phyloP scores from a whole-genome alignment of 2,329 filamentous ascomycete species.

The Monilinia aucupariae region DNA sequence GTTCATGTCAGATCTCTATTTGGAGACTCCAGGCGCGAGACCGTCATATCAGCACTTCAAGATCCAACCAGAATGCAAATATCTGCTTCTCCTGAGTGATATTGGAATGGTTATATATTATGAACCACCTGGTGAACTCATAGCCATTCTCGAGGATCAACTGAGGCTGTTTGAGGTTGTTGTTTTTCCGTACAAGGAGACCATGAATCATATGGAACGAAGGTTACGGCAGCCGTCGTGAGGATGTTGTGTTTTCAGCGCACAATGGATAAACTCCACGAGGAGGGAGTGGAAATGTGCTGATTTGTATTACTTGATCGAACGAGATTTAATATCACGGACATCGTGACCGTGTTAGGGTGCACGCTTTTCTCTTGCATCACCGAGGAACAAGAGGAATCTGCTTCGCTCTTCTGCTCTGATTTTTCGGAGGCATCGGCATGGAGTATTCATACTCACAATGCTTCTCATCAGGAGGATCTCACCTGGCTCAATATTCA shows the following conservation, averaged over 20 bases:
- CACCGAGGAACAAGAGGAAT: constrained; percentile 35
- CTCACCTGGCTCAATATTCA: constrained; percentile 39
- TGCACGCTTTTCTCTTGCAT: constrained; percentile 48
- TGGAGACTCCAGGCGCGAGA: constrained; percentile 20
- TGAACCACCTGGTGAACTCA: no score
- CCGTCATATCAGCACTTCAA: constrained; percentile 19
- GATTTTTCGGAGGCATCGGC: constrained; percentile 20
- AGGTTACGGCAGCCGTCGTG: neutral
- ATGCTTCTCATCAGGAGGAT: constrained; percentile 26
- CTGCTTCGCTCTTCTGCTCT: constrained; percentile 14
- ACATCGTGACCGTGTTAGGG: constrained; percentile 39
- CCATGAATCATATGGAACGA: constrained; percentile 11
- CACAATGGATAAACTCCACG: neutral
- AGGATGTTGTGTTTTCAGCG: neutral
- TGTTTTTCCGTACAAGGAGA: constrained; percentile 12
- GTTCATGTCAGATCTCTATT: constrained; percentile 21
- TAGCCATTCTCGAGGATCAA: constrained; percentile 14
- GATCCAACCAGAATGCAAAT: constrained; percentile 17
- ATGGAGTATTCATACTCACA: constrained; percentile 12
- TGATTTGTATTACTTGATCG: constrained; percentile 40
- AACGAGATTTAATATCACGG: constrained; percentile 37
- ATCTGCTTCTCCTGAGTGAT: constrained; percentile 18
- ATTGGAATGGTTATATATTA: constrained; percentile 15
- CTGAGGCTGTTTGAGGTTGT: neutral
- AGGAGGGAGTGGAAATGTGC: constrained; percentile 6